phyloP scores from a whole-genome alignment of 1,284 basidiomycete genomes.

The Malassezia pachydermatis region DNA sequence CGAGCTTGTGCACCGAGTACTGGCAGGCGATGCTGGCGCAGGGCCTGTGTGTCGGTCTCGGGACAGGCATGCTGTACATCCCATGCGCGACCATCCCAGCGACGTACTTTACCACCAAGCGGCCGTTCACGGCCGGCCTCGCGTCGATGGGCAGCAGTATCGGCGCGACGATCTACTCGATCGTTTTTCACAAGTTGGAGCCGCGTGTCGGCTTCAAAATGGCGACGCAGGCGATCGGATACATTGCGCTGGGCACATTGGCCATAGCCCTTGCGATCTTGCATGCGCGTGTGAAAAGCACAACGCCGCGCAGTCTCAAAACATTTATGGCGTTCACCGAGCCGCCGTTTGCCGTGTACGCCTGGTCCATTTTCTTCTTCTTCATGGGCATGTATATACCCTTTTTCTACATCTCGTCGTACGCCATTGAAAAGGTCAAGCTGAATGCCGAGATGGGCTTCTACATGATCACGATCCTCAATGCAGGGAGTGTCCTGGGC shows the following conservation, averaged over 20 bases:
- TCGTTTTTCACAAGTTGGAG: conserved; percentile 23
- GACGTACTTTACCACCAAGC: conserved; percentile 22
- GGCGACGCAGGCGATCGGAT: conserved; percentile 28
- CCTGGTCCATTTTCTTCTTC: conserved; percentile 4
- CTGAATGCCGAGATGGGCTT: conserved; percentile 5
- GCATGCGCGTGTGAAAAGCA: conserved; percentile 3
- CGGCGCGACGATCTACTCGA: conserved; percentile 34
- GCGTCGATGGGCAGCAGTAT: conserved; percentile 28
- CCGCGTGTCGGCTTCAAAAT: conserved; percentile 27
- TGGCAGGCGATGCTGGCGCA: conserved; percentile 36
- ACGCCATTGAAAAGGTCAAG: background rate
- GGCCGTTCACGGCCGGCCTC: conserved; percentile 27
- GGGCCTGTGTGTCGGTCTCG: conserved; percentile 25
- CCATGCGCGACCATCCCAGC: conserved; percentile 20
- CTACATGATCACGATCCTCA: conserved; percentile 33
- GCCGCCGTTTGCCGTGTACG: conserved; percentile 5
- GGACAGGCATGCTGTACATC: conserved; percentile 23
- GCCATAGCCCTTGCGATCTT: conserved; percentile 10
- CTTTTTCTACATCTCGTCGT: conserved; percentile 16
- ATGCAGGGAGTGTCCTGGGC: conserved; percentile 35
- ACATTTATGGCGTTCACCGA: conserved; percentile 11
- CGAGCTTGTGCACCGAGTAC: conserved; percentile 28
- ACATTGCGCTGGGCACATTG: conserved; percentile 23
- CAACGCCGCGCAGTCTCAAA: background rate
- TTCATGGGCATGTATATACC: conserved; percentile 19